Evolutionary conservation across 2,329 filamentous ascomycete species (phyloP), one percentile per base, ranked within the genome.

Genomic region (Verticillium albo-atrum): DNA sequence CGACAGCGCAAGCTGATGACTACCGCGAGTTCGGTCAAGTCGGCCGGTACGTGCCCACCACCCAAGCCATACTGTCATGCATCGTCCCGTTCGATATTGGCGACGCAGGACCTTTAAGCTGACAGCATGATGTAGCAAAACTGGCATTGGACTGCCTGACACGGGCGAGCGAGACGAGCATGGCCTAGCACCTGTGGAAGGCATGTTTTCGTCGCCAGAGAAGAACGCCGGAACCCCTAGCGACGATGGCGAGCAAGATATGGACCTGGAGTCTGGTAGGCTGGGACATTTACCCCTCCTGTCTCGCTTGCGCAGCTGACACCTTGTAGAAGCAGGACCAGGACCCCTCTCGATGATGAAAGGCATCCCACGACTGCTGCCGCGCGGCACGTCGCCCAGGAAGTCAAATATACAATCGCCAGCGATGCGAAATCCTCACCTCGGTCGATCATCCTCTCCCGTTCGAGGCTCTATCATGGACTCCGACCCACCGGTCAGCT

Each of bases 101-200:
- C 35, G 54, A 54, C 25, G 10, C 25, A 20, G 14, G n/a, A 27
- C 17, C 6, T 25, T 30, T 50, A 59, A 37, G 57, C 34, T 27
- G 32, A 56, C n/a, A 52, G 26, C 47, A 60, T 34, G 51, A 20
- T 53, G 7, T 15, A 97, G 94, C 67, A 96, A 96, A 82, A 99
- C 95, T 1, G 95, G 95, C 52, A 84, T 96, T 27, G 89, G 87
- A 1, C 75, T 98, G 32, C 85, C 87, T 68, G 91, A 97, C 68
- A 86, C 81, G 58, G 91, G 91, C 57, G 80, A 88, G 62, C 89
- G 92, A 76, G 94, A 98, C 75, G 92, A 96, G 72, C 82, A 97
- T 81, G 95, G 94, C 73, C 87, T 99, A 79, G 92, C 97, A 72
- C 89, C 91, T 35, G 83, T 97, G 60, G 90, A 94, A 35, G 86